A percentile compares a stretch with the other conserved stretches of the same genome.
phyloP scores from a whole-genome alignment of 2,329 filamentous ascomycete species.

The Alternaria tenuissima region DNA sequence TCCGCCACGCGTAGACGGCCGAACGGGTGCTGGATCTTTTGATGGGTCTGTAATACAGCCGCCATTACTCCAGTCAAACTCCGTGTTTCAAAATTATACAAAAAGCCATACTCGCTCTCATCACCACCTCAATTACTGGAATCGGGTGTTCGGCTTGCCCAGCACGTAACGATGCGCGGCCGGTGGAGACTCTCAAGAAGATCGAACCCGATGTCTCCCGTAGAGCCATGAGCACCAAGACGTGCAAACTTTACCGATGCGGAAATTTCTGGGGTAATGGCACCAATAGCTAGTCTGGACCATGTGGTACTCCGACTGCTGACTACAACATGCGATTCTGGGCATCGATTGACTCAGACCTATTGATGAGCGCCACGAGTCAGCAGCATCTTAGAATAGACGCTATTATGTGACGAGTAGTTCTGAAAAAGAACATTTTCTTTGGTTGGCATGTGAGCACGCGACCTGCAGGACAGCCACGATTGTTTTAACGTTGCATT shows the following conservation, averaged over 20 bases:
- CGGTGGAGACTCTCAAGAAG: conserved; percentile 1
- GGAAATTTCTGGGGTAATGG: conserved; percentile 3
- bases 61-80: not conserved
- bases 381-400: not conserved
- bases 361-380: not conserved
- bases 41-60: not conserved
- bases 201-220: conserved; percentile 18
- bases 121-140: not conserved
- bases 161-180: conserved; percentile 8
- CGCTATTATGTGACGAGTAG: not conserved
- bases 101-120: not conserved
- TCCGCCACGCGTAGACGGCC: conserved; percentile 21
- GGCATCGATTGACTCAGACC: not conserved
- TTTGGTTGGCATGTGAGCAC: not conserved
- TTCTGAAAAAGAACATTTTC: not conserved
- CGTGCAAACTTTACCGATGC: not conserved
- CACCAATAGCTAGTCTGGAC: conserved; percentile 1
- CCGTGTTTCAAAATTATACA: not conserved
- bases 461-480: not conserved
- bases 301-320: conserved; percentile 1
- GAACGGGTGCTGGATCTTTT: conserved; percentile 2
- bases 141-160: conserved; percentile 1
- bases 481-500: not conserved
- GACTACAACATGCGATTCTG: not conserved
- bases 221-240: not conserved